These are phyloP conservation scores for Thermothelomyces thermophilus DNA, from an alignment of 2,329 filamentous ascomycete species.

Conservation along the genomic window DNA sequence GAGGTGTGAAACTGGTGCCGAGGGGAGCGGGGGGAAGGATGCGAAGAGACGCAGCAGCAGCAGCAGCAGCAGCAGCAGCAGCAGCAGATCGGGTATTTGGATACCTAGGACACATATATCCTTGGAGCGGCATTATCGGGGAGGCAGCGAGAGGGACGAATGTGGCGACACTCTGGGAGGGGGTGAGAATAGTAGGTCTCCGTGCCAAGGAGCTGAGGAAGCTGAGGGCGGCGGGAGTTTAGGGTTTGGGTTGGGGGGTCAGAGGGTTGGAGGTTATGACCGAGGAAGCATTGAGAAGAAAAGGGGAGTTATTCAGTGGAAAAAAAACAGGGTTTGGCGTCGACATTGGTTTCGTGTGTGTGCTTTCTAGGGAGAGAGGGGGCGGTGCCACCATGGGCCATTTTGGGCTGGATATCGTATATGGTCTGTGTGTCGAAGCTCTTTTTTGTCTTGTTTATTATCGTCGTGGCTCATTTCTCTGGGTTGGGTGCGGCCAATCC, in stretches of 20 bases:
- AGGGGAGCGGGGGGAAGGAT: not conserved
- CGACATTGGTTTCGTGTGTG: not conserved
- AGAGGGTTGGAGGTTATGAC: too few species aligned
- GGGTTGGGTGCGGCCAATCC: not conserved
- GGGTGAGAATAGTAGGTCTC: not conserved
- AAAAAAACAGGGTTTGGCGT: not conserved
- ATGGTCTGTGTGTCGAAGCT: not conserved
- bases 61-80: too few species aligned
- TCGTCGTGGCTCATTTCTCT: not conserved
- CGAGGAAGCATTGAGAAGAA: not conserved
- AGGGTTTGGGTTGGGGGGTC: too few species aligned
- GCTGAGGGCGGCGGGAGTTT: not conserved
- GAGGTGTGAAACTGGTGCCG: not conserved
- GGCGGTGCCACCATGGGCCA: too few species aligned
- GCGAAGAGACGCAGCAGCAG: not conserved
- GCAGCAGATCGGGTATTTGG: too few species aligned
- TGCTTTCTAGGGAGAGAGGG: too few species aligned
- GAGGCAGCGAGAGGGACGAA: not conserved
- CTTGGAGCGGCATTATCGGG: not conserved
- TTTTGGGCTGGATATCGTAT: too few species aligned
- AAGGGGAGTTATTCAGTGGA: not conserved
- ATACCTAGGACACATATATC: not conserved
- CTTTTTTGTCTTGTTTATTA: not conserved
- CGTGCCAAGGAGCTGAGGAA: not conserved
- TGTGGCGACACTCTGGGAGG: not conserved